Evolutionary conservation across 345 rosid genomes (phyloP).

Genomic region (Pistacia vera): DNA sequence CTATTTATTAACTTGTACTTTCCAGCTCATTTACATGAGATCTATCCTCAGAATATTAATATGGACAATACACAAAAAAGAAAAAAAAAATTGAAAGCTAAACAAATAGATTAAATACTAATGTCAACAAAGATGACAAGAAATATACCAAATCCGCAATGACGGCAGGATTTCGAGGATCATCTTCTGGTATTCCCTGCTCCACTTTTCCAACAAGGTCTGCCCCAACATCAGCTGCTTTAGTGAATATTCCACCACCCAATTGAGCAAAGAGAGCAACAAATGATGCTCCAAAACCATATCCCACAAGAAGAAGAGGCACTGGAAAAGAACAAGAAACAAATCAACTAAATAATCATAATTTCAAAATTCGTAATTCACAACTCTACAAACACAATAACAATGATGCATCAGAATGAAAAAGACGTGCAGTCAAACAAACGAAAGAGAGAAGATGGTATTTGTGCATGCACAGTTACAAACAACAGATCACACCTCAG

Average conservation of each 20-base stretch:
- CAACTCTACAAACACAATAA: background rate
- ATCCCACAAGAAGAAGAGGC: slow-evolving; percentile 98
- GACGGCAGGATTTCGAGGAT: slow-evolving; percentile 99
- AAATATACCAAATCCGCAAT: slow-evolving; percentile 92
- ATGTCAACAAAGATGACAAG: slow-evolving; percentile 9
- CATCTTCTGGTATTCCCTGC: slow-evolving; percentile 99
- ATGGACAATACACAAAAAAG: background rate
- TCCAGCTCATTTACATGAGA: background rate
- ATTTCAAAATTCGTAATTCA: background rate
- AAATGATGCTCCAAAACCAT: slow-evolving; percentile 99
- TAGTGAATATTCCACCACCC: slow-evolving; percentile 99
- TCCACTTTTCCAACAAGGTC: slow-evolving; percentile 99
- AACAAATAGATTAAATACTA: background rate
- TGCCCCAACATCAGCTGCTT: slow-evolving; percentile 99
- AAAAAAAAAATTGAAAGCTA: background rate
- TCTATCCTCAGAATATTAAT: background rate
- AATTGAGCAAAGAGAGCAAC: slow-evolving; percentile 99
- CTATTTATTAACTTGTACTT: background rate
- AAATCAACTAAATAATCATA: slow-evolving; percentile 24
- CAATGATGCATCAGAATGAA: background rate
- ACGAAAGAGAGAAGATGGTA: background rate
- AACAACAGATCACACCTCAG: background rate
- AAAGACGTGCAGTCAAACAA: slow-evolving; percentile 13
- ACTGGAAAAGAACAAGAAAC: slow-evolving; percentile 50
- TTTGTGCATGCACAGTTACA: slow-evolving; percentile 2